Percentiles rank a stretch among this genome's conserved stretches.
phyloP scores from a whole-genome alignment of 768 basidiomycete genomes.

The Pulveroboletus frians region DNA sequence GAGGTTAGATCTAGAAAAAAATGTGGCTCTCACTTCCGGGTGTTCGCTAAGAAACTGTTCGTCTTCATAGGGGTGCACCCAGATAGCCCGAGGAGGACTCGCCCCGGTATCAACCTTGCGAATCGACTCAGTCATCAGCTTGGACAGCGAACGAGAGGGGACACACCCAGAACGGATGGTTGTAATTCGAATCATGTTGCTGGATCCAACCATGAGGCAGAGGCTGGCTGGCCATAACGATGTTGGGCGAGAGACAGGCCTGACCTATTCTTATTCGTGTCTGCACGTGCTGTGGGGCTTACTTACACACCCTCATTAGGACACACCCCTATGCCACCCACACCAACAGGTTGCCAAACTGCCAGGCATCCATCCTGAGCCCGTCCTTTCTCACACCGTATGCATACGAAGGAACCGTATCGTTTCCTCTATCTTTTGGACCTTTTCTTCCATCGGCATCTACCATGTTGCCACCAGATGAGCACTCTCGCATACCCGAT shows the following conservation, averaged over 20 bases:
- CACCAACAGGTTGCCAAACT: no score
- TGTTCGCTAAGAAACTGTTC: conserved; percentile 55
- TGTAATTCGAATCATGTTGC: conserved; percentile 38
- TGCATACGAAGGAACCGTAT: conserved; percentile 36
- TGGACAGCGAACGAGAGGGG: no score
- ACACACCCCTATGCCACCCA: not conserved
- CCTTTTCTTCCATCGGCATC: conserved; percentile 54
- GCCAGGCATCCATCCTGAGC: not conserved
- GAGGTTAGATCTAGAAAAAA: not conserved
- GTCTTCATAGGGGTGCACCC: conserved; percentile 71
- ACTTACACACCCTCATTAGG: conserved; percentile 8
- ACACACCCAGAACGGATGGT: conserved; percentile 48
- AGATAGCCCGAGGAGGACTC: conserved; percentile 60
- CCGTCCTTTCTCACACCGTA: not conserved
- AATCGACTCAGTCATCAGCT: not conserved
- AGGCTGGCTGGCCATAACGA: conserved; percentile 29
- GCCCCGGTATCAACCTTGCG: conserved; percentile 58
- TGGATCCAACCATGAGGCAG: conserved; percentile 57
- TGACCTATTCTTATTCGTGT: not conserved
- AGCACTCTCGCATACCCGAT: not conserved
- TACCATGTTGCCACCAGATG: conserved; percentile 18
- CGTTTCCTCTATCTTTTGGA: conserved; percentile 46
- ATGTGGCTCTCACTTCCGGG: conserved; percentile 38
- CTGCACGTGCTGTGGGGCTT: conserved; percentile 13
- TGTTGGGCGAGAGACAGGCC: not conserved